Base-by-base conservation (phyloP, 106 monocot genomes). In the Phalaenopsis equestris region DNA sequence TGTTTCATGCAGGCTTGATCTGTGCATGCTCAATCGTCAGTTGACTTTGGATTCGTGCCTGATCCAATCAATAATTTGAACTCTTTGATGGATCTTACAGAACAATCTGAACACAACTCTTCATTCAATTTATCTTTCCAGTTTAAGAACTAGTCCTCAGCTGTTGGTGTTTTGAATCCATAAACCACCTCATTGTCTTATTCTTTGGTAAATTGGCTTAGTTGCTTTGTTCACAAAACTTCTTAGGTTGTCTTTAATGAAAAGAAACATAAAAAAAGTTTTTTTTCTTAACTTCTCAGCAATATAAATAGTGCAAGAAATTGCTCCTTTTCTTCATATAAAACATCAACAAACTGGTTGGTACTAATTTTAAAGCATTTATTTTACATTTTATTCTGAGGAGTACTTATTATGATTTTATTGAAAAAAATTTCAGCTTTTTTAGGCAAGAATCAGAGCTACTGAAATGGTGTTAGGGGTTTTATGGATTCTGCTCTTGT, bases 401-500 rank as follows among this genome's bases (percentile, higher is more conserved):
- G 14, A 52, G 52, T 10, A 52, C 11, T 16, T 12, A 3, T 52
- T 52, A 52, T 52, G 3, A 52, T 12, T 52, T 52, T 52, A 52
- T 12, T 52, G 52, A 10, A 52, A 52, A 12, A 12, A 1, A 19
- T 30, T 74, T 42, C 74, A 74, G 74, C 1, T 74, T 41, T 43
- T 19, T 41, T 43, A 41, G 41, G 17, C 74, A 72, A 74, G 74
- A 15, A 42, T 43, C 19, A 42, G 43, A 17, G 41, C n/a, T 74
- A 14, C 43, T 80, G 82, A 65, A 24, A 91, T 89, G 93, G 76
- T 79, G 52, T 77, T 84, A 24, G 67, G 17, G 68, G 42, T 91
- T 77, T 5, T 87, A 23, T 73, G 90, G n/a, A 24, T 88, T 80
- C 78, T 90, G 12, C 56, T 97, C 79, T 65, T 91, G 2, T 82